phyloP scores from a whole-genome alignment of 2,329 filamentous ascomycete genomes.

The Diaporthe sp. region DNA sequence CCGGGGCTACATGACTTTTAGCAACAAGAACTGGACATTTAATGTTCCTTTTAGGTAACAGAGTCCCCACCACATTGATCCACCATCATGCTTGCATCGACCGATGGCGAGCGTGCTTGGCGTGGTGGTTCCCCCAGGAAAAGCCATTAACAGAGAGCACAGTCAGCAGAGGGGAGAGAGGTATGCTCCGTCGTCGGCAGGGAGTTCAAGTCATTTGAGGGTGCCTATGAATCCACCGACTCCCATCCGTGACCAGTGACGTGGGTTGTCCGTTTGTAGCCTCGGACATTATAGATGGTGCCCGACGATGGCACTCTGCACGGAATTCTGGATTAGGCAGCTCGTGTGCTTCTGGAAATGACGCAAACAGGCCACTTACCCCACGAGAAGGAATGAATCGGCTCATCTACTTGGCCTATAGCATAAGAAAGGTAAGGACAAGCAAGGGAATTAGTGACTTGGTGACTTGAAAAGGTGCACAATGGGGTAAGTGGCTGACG shows the following conservation, averaged over 20 bases:
- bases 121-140: slow-evolving; percentile 10
- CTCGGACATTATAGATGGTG: slow-evolving; percentile 20
- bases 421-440: slow-evolving; percentile 2
- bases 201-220: not conserved
- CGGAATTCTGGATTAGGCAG: slow-evolving; percentile 25
- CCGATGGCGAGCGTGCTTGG: slow-evolving; percentile 26
- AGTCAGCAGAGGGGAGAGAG: not conserved
- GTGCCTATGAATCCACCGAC: slow-evolving; percentile 8
- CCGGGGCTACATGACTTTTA: not conserved
- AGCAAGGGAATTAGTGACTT: slow-evolving; percentile 12
- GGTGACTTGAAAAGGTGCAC: slow-evolving; percentile 6
- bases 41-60: slow-evolving; percentile 15
- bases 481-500: slow-evolving; percentile 20
- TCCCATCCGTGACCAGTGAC: not conserved
- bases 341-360: slow-evolving; percentile 23
- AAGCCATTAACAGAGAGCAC: not conserved
- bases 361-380: slow-evolving; percentile 30
- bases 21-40: not conserved
- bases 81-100: slow-evolving; percentile 28
- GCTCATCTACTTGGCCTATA: slow-evolving; percentile 23
- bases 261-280: slow-evolving; percentile 1
- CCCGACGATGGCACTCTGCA: slow-evolving; percentile 30
- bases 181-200: slow-evolving; percentile 26
- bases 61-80: slow-evolving; percentile 10
- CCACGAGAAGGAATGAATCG: slow-evolving; percentile 25